Conservation (phyloP, 495 filamentous ascomycete species). For the Apiosordaria backusii region DNA sequence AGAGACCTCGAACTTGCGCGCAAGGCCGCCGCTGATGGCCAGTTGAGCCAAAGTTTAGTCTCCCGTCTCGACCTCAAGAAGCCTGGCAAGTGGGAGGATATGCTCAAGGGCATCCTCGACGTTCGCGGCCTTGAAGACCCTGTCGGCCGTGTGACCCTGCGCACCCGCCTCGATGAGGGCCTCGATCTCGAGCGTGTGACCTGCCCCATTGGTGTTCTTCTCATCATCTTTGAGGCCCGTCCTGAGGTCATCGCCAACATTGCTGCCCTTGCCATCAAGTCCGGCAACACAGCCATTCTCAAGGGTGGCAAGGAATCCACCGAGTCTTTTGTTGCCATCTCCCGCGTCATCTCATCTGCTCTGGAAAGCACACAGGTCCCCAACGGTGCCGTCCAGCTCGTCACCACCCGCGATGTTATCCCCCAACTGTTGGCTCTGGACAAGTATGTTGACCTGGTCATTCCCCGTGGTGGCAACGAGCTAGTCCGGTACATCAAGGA, state of each 20-base stretch:
- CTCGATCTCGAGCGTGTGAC: conserved; percentile 80
- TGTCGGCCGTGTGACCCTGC: conserved; percentile 79
- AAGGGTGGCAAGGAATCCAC: conserved; percentile 98
- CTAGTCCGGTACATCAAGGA: conserved; percentile 87
- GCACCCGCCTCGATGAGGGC: conserved; percentile 84
- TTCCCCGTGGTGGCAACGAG: conserved; percentile 90
- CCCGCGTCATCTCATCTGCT: conserved; percentile 75
- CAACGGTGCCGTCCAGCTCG: conserved; percentile 82
- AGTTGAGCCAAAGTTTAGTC: conserved; percentile 79
- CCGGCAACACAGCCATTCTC: conserved; percentile 93
- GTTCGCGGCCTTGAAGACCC: conserved; percentile 86
- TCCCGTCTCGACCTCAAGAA: conserved; percentile 83
- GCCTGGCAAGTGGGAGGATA: conserved; percentile 92
- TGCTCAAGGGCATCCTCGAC: conserved; percentile 92
- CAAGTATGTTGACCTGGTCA: conserved; percentile 86
- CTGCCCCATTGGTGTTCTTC: conserved; percentile 90
- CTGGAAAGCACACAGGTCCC: conserved; percentile 75
- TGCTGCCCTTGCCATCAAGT: conserved; percentile 93
- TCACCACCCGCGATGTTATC: conserved; percentile 85
- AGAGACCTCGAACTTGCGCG: conserved; percentile 72
- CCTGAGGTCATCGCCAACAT: conserved; percentile 99
- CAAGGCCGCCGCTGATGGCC: conserved; percentile 66
- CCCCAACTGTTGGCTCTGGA: conserved; percentile 79
- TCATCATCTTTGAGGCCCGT: conserved; percentile 97
- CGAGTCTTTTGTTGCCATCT: conserved; percentile 87